Evolutionary conservation across 192 early-diverging fungal genomes (phyloP), one percentile per base, ranked within the genome.

Genomic region (Gaertneriomyces sp.): DNA sequence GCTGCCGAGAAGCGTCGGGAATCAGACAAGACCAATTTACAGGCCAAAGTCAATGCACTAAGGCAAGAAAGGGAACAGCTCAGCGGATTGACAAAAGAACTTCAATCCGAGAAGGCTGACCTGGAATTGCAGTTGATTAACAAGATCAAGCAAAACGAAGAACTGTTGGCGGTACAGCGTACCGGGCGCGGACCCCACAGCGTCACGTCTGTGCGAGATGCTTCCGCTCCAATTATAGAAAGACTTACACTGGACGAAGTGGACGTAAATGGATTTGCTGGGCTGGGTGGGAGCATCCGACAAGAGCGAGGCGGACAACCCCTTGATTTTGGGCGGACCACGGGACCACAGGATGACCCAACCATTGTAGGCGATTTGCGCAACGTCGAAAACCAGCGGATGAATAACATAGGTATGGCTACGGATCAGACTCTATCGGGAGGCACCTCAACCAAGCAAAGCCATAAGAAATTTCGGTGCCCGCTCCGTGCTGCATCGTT

Each of bases 141-240:
- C 16, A 68, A 68, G 47, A 60, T 58, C 8, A 45, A 33, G n/a
- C 66, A 68, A 25, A 68, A 60, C 44, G 66, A 68, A 60, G 9
- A 14, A 3, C 53, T 68, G 17, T 42, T 58, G 4, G 11, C 16
- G 6, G 57, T 60, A 38, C 6, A 60, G 5, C n/a, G 46, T 11
- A 40, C 58, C 42, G 45, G 58, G 38, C 64, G 54, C 16, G 44
- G 41, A 16, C 12, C 10, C 17, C 0, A 19, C 19, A 7, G 11
- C 12, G 58, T 12, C 10, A 51, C n/a, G 5, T 5, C 20, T n/a
- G 54, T 38, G 54, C 54, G 17, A 14, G 39, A 14, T 56, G 33
- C 8, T 14, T 33, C 33, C 16, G 20, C 12, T 14, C 19, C 16
- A 33, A 12, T 5, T 14, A 56, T 56, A 25, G 20, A 16, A 0